phyloP scores from a whole-genome alignment of 257 asterid genomes.

The Solanum chmielewskii region DNA sequence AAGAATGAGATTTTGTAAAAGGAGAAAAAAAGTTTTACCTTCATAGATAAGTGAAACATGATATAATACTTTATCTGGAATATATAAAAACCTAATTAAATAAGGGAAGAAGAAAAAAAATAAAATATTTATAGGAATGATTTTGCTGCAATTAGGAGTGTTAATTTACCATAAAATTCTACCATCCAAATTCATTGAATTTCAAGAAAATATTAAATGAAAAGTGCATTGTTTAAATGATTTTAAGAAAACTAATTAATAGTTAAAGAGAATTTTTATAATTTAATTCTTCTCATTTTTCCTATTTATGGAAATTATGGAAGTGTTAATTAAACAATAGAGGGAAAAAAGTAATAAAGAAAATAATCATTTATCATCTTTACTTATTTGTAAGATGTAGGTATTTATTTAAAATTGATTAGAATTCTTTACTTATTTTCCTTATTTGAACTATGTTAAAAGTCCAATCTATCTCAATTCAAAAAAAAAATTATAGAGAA shows the following conservation, averaged over 20 bases:
- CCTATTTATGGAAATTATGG: background rate
- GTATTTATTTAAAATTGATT: too few species aligned
- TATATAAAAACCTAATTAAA: too few species aligned
- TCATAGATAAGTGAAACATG: background rate
- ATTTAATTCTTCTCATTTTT: too few species aligned
- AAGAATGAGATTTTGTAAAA: background rate
- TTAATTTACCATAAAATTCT: background rate
- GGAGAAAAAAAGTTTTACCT: background rate
- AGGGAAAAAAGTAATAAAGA: background rate
- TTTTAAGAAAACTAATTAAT: background rate
- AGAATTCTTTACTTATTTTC: too few species aligned
- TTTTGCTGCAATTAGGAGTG: background rate
- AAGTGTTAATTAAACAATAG: too few species aligned
- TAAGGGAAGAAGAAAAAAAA: background rate
- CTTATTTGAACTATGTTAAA: too few species aligned
- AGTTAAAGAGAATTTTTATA: too few species aligned
- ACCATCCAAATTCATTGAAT: background rate
- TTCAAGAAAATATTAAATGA: background rate
- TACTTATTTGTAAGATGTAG: background rate
- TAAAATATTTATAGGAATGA: too few species aligned
- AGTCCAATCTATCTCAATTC: too few species aligned
- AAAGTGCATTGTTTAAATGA: background rate
- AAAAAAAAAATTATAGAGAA: too few species aligned
- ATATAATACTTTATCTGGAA: background rate
- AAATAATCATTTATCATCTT: background rate